Evolutionary conservation across 169 alveolate genomes (phyloP).

Genomic region (Babesia caballi): DNA sequence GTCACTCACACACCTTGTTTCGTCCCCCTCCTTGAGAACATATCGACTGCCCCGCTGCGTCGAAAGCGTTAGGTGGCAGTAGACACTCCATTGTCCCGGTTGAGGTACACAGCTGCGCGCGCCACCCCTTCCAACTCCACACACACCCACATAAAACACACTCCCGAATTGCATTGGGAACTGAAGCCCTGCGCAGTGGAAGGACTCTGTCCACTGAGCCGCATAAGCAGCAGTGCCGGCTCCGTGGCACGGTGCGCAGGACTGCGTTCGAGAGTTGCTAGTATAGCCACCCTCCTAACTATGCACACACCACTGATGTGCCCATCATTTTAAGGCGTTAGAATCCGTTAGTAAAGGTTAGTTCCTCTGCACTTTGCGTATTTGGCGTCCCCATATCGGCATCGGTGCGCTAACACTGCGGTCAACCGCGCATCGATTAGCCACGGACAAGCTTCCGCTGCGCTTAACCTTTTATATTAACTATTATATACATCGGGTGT

Average conservation of each 20-base stretch:
- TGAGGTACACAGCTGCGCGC: slow-evolving; percentile 16
- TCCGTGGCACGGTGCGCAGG: background rate
- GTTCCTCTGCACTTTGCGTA: background rate
- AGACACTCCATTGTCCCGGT: slow-evolving; percentile 21
- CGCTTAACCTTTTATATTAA: no score
- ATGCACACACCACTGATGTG: background rate
- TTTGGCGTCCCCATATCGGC: background rate
- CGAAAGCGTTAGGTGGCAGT: slow-evolving; percentile 2
- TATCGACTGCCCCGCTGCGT: background rate
- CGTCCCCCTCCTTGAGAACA: background rate
- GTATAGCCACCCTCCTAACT: background rate
- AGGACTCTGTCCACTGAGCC: background rate
- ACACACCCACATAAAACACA: background rate
- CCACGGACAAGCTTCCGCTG: background rate
- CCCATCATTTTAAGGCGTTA: background rate
- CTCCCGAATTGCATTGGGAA: background rate
- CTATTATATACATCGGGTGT: background rate
- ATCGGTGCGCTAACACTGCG: background rate
- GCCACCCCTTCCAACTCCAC: background rate
- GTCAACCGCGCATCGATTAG: background rate
- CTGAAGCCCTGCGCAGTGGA: background rate
- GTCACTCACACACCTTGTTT: background rate
- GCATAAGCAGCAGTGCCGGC: background rate
- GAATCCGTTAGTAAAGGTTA: background rate
- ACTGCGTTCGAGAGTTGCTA: background rate